phyloP scores from a whole-genome alignment of 2,329 filamentous ascomycete genomes.

The Aureobasidium melanogenum region DNA sequence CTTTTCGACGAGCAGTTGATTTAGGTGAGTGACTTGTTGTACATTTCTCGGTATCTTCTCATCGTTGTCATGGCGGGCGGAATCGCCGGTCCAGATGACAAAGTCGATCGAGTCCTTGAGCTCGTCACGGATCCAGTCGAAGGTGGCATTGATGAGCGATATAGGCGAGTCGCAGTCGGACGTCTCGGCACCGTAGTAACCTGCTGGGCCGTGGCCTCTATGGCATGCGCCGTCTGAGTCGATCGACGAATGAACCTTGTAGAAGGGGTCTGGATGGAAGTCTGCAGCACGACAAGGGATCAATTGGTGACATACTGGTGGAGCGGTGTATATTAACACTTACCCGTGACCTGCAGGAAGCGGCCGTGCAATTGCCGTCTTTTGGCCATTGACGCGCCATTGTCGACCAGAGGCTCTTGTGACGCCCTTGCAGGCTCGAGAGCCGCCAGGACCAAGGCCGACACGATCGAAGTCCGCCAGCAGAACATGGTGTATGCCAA shows the following conservation, averaged over 20 bases:
- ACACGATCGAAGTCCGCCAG: neutral
- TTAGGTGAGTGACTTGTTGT: conserved; percentile 67
- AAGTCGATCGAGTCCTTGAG: conserved; percentile 31
- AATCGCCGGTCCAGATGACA: conserved; percentile 32
- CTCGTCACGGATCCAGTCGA: conserved; percentile 65
- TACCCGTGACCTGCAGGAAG: conserved; percentile 86
- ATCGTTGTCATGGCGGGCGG: conserved; percentile 32
- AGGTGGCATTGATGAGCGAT: conserved; percentile 75
- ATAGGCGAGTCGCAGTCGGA: conserved; percentile 82
- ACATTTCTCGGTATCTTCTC: conserved; percentile 61
- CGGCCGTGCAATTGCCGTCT: conserved; percentile 44
- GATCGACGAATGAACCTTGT: conserved; percentile 68
- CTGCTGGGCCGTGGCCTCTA: conserved; percentile 64
- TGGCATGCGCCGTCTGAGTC: conserved; percentile 66
- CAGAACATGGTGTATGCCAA: neutral
- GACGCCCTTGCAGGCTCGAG: neutral
- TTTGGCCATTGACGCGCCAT: neutral
- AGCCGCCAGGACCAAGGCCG: neutral
- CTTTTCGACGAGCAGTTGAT: conserved; percentile 65
- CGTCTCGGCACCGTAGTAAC: conserved; percentile 74
- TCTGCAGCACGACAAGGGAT: conserved; percentile 44
- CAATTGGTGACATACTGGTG: conserved; percentile 15
- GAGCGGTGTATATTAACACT: conserved; percentile 20
- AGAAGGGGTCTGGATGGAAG: conserved; percentile 84
- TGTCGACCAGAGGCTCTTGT: conserved; percentile 11